Conservation (phyloP, 2,329 filamentous ascomycete genomes). For the Lasiodiplodia gonubiensis region DNA sequence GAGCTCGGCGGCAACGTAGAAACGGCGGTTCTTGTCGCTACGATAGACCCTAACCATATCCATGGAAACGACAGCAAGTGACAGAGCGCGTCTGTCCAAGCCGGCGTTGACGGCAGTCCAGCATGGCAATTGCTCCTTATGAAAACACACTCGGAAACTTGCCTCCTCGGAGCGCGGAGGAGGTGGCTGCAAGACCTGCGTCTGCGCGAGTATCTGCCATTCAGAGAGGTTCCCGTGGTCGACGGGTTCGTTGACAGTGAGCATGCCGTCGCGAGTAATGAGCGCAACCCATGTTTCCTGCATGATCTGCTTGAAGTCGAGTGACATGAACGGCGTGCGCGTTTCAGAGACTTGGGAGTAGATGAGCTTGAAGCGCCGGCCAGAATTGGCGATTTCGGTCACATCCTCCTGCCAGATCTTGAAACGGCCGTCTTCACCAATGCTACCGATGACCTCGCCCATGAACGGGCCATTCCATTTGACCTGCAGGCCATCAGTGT, state of each 20-base stretch:
- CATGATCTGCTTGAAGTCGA: conserved; percentile 85
- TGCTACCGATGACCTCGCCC: conserved; percentile 85
- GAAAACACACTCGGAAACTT: conserved; percentile 83
- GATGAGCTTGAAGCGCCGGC: conserved; percentile 79
- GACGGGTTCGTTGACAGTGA: conserved; percentile 83
- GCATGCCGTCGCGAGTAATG: conserved; percentile 78
- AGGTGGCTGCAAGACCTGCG: conserved; percentile 68
- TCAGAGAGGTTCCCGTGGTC: conserved; percentile 80
- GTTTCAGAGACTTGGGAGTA: conserved; percentile 68
- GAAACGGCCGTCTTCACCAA: conserved; percentile 88
- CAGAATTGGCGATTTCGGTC: conserved; percentile 72
- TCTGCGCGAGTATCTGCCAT: conserved; percentile 76
- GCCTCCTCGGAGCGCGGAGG: conserved; percentile 84
- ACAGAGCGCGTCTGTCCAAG: conserved; percentile 78
- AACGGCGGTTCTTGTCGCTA: conserved; percentile 74
- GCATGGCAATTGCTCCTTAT: conserved; percentile 83
- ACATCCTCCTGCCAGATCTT: conserved; percentile 93
- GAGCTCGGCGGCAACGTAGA: conserved; percentile 83
- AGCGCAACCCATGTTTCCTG: conserved; percentile 85
- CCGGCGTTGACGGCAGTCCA: conserved; percentile 78
- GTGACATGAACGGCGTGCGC: conserved; percentile 73
- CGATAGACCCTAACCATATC: conserved; percentile 82
- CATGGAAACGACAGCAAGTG: conserved; percentile 86
- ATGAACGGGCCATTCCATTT: conserved; percentile 93
- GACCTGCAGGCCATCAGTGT: conserved; percentile 59